Evolutionary conservation across 176 grass and related monocot species (phyloP), one percentile per base, ranked within the genome.

Genomic region (Oryza coarctata): DNA sequence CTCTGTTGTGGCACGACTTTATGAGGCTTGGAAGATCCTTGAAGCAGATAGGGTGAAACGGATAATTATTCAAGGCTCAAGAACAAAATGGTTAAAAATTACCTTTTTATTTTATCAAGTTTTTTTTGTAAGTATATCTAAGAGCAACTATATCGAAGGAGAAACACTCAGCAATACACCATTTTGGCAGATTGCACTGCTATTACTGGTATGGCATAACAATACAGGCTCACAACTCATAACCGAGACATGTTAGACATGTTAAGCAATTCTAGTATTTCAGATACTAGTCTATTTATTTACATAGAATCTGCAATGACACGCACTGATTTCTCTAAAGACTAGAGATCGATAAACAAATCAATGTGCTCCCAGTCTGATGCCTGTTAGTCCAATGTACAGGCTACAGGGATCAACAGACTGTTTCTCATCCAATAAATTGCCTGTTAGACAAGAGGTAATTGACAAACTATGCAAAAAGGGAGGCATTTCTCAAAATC

Each of bases 11-110:
- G 9, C 22, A 47, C 0, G n/a, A 79, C 4, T 73, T 79, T 72
- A 6, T 66, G 60, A 80, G 61, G 28, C 35, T 71, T 71, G 14
- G 74, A 78, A 44, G 34, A 72, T 33, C 15, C 41, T 86, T 74
- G 31, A 18, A 0, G 4, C 7, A 79, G 14, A 73, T 39, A 2
- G 26, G 27, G 9, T 15, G n/a, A 11, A 69, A 80, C 66, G 25
- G 26, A 73, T 38, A 74, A 9, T 74, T 27, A 80, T 55, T 57
- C 41, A 67, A 72, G 80, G 61, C 77, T 86, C 43, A 67, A 34
- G 45, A 65, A 79, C 34, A 22, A 50, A 85, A 73, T 12, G n/a
- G 8, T 57, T 23, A 60, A 31, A 65, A 26, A 18, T 57, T 36
- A 63, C 8, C 32, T 29, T 65, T 18, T 61, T 13, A 60, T 39